Base-by-base conservation (phyloP, 2,329 filamentous ascomycete species). In the Ophiostoma ips region DNA sequence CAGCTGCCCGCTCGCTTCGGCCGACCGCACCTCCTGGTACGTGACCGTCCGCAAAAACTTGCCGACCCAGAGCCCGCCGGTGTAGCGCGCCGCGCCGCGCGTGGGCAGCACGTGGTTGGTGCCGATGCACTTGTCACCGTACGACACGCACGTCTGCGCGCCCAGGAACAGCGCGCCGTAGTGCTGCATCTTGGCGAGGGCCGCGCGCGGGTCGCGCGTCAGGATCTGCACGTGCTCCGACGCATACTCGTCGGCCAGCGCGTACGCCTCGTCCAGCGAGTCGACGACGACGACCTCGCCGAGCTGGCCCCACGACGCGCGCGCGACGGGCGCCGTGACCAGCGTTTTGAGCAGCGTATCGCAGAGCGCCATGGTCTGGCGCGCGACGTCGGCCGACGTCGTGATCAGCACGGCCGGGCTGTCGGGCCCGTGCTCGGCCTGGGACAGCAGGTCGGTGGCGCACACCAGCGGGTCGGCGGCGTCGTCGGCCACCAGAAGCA, bases 21-120 rank as follows among this genome's bases (percentile, higher is more conserved):
- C 58, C 5, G 60, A 60, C 1, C 58, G 61, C 0, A 76, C 71
- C 52, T 75, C 71, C 55, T 75, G 72, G 55, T 75, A 76, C 0
- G 73, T 75, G n/a, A 66, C 62, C 0, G 71, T 76, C 33, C 66
- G 64, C 15, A 75, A 60, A 54, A 65, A 75, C 57, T 75, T 75
- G n/a, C 72, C 71, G 2, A 75, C 72, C 72, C 72, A 75, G 3
- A 75, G 62, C 1, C 72, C 72, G 2, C 72, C 72, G 0, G 72
- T 76, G 55, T 71, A 76, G 2, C 68, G 59, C 0, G 68, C 67
- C 0, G 71, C 71, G 18, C 66, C 65, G 2, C 66, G 62, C 0
- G 72, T 76, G 0, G 73, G 72, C 0, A 76, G 62, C 2, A 76
- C 72, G 55, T 75, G 72, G 56, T 75, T 76, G 2, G 72, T 76